Evolutionary conservation across 192 early-diverging fungal genomes (phyloP).

Genomic region (Geosiphon pyriformis): DNA sequence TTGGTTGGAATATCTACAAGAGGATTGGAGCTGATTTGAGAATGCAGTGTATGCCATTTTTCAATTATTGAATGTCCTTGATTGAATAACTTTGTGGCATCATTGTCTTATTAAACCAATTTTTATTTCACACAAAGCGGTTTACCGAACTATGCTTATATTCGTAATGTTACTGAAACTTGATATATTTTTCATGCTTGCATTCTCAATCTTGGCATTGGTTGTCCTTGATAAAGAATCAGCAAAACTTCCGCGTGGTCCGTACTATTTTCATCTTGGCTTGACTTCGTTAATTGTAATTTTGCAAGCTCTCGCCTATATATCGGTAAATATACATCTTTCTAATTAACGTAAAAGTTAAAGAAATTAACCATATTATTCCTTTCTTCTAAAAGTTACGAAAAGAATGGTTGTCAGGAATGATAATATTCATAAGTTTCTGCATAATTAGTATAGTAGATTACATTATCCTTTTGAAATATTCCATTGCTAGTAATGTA

Average conservation of each 20-base stretch:
- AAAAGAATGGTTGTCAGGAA: slow-evolving; percentile 4
- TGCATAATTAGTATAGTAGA: slow-evolving; percentile 13
- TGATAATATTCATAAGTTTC: slow-evolving; percentile 7
- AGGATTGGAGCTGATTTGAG: slow-evolving; percentile 59
- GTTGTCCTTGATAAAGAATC: slow-evolving; percentile 34
- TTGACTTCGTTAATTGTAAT: slow-evolving; percentile 11
- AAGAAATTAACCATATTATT: too few relatives aligned
- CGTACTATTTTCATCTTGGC: slow-evolving; percentile 9
- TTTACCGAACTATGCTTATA: slow-evolving; percentile 69
- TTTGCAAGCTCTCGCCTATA: slow-evolving; percentile 1
- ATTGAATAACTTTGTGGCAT: too few relatives aligned
- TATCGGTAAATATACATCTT: neutral
- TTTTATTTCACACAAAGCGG: slow-evolving; percentile 28
- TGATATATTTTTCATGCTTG: slow-evolving; percentile 78
- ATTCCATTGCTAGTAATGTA: neutral
- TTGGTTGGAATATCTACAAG: slow-evolving; percentile 44
- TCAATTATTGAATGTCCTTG: too few relatives aligned
- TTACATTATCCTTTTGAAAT: slow-evolving; percentile 1
- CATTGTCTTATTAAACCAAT: too few relatives aligned
- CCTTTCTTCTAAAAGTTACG: too few relatives aligned
- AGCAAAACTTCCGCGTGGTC: neutral
- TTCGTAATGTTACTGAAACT: slow-evolving; percentile 77
- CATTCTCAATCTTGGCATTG: slow-evolving; percentile 63
- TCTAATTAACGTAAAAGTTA: neutral
- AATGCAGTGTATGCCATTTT: slow-evolving; percentile 44